Evolutionary conservation across 306 rosid species (phyloP).

Genomic region (Vigna nakashimae): DNA sequence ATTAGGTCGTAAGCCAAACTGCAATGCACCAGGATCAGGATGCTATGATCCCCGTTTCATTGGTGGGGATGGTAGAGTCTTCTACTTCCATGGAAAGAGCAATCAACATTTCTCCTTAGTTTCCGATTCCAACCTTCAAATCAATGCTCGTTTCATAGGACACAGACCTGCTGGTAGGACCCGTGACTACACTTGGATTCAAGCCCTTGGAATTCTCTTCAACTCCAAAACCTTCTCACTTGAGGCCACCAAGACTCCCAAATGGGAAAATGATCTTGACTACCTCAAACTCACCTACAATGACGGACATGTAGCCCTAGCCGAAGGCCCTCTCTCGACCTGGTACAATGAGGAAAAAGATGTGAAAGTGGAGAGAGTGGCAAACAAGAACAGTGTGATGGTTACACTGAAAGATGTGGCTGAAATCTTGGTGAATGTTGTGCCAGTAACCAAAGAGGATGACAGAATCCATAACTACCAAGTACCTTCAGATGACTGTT

Average conservation of each 20-base stretch:
- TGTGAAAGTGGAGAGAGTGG: slow-evolving; percentile 47
- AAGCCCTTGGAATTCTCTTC: slow-evolving; percentile 49
- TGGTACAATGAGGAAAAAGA: slow-evolving; percentile 43
- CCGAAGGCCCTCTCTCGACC: slow-evolving; percentile 44
- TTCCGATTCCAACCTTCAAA: slow-evolving; percentile 53
- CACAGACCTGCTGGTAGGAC: slow-evolving; percentile 44
- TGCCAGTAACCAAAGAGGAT: slow-evolving; percentile 57
- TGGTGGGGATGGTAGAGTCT: slow-evolving; percentile 60
- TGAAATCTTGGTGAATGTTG: slow-evolving; percentile 55
- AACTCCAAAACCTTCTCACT: slow-evolving; percentile 47
- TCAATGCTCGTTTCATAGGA: slow-evolving; percentile 59
- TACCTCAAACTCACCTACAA: slow-evolving; percentile 43
- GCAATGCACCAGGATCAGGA: slow-evolving; percentile 63
- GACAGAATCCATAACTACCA: slow-evolving; percentile 52
- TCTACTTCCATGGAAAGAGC: slow-evolving; percentile 61
- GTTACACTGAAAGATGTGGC: slow-evolving; percentile 47
- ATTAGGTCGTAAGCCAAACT: slow-evolving; percentile 53
- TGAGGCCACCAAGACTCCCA: slow-evolving; percentile 47
- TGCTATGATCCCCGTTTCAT: slow-evolving; percentile 61
- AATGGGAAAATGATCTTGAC: slow-evolving; percentile 51
- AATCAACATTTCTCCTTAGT: slow-evolving; percentile 50
- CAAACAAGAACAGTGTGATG: slow-evolving; percentile 50
- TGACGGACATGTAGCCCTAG: slow-evolving; percentile 15
- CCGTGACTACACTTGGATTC: slow-evolving; percentile 56
- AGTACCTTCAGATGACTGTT: slow-evolving; percentile 50